Evolutionary conservation across 129 eudicot species (phyloP).

Genomic region (Centella asiatica): DNA sequence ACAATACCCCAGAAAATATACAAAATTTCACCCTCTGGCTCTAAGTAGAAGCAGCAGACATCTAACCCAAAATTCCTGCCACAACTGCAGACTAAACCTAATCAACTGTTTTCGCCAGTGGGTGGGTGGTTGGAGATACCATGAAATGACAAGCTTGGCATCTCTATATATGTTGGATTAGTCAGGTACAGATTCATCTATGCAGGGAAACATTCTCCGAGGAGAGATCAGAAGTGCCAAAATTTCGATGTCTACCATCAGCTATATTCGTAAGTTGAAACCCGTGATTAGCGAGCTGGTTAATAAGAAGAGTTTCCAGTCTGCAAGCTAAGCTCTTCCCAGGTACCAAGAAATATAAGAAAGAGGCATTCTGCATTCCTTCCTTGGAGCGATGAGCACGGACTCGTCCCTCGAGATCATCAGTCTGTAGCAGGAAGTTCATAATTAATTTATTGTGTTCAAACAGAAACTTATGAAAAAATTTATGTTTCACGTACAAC

Average conservation of each 20-base stretch:
- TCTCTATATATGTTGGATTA: not conserved
- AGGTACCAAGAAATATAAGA: conserved; percentile 62
- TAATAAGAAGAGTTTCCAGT: conserved; percentile 81
- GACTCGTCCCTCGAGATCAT: conserved; percentile 80
- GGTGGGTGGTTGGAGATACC: no score
- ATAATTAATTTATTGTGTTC: not conserved
- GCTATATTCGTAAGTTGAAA: conserved; percentile 69
- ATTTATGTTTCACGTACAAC: not conserved
- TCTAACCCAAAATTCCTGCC: conserved; percentile 44
- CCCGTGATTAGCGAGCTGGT: conserved; percentile 74
- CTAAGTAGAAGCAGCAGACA: conserved; percentile 28
- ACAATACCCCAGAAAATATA: no score
- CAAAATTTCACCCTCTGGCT: conserved; percentile 8
- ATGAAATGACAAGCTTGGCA: not conserved
- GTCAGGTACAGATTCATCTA: conserved; percentile 28
- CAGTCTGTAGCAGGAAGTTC: conserved; percentile 42
- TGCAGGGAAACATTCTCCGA: conserved; percentile 34
- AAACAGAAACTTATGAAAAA: not conserved
- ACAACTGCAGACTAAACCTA: no score
- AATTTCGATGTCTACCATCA: conserved; percentile 88
- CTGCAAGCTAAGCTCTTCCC: conserved; percentile 92
- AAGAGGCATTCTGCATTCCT: conserved; percentile 64
- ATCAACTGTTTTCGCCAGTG: no score
- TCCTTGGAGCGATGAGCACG: conserved; percentile 64
- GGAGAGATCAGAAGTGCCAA: conserved; percentile 57